Base-by-base conservation (phyloP, 179 eudicot species). In the Patellifolia procumbens region DNA sequence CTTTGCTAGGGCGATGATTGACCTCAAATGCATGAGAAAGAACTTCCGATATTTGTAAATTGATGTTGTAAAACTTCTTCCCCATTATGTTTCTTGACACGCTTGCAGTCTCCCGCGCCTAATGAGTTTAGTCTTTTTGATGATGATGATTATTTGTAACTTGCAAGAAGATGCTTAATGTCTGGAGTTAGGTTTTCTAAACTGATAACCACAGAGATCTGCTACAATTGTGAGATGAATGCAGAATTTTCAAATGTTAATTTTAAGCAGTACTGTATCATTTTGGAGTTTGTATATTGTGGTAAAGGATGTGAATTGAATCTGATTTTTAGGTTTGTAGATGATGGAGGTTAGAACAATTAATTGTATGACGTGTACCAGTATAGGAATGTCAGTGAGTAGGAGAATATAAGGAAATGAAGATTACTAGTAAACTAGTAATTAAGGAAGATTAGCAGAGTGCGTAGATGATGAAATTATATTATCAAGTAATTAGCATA, bases 1-100 rank as follows among this genome's bases (percentile, higher is more conserved):
- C 89, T 29, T 79, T 89, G 79, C 71, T 89, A 58, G 97, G 90
- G 11, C 83, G 98, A 83, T 92, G 82, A 91, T 76, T 66, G 63
- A 34, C 53, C 37, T 7, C 17, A 17, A 29, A 26, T 49, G 13
- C 16, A 6, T 16, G 74, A n/a, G 78, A 72, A 34, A 77, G 82
- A 48, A 76, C 76, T 7, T 19, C 34, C 55, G n/a, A 43, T 55
- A 39, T 55, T 76, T 76, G 74, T 68, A 76, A 76, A 58, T 76
- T 29, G 24, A 48, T 31, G 46, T 45, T 45, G 3, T 32, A 17
- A 17, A 75, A 64, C 63, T 51, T 64, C 5, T 42, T 22, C 28
- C 31, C 4, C 20, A 7, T 65, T 20, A 16, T 8, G 35, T 76
- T 58, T 59, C 53, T 31, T 26, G 53, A 73, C n/a, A n/a, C 42